phyloP scores from a whole-genome alignment of 805 yeast species.

The Saccharomycopsis vini region DNA sequence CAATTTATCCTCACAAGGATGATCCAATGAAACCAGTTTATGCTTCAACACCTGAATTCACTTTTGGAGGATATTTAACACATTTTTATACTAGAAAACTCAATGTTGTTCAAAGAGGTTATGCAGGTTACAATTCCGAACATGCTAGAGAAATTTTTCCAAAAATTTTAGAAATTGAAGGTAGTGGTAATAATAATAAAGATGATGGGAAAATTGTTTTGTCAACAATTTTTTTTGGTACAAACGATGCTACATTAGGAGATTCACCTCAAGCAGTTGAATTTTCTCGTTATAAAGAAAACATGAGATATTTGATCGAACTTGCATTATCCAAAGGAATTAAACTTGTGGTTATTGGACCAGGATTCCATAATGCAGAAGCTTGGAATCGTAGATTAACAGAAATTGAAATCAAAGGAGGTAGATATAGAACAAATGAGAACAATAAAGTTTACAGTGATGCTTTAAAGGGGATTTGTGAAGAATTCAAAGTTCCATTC shows the following conservation, averaged over 20 bases:
- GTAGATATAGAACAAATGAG: conserved; percentile 38
- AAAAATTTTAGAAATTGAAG: conserved; percentile 41
- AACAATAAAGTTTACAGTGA: conserved; percentile 41
- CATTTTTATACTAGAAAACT: conserved; percentile 48
- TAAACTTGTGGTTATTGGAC: conserved; percentile 51
- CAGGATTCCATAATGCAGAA: conserved; percentile 45
- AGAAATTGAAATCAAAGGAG: conserved; percentile 31
- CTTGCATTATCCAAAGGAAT: conserved; percentile 35
- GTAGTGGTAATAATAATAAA: no score
- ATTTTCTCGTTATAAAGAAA: conserved; percentile 38
- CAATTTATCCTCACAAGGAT: conserved; percentile 5
- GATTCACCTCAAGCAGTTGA: conserved; percentile 41
- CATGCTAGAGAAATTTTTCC: conserved; percentile 46
- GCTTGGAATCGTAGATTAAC: conserved; percentile 30
- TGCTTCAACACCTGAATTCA: conserved; percentile 28
- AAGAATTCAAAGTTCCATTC: conserved; percentile 41
- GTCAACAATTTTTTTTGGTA: conserved; percentile 64
- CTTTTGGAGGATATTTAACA: conserved; percentile 42
- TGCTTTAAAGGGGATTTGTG: conserved; percentile 39
- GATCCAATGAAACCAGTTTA: conserved; percentile 7
- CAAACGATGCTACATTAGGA: conserved; percentile 57
- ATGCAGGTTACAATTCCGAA: conserved; percentile 62
- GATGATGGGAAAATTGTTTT: conserved; percentile 26
- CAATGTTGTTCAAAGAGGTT: conserved; percentile 70
- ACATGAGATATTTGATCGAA: conserved; percentile 36